Conservation (phyloP, 108 stramenopile species). For the Nannochloropsis gaditana region DNA sequence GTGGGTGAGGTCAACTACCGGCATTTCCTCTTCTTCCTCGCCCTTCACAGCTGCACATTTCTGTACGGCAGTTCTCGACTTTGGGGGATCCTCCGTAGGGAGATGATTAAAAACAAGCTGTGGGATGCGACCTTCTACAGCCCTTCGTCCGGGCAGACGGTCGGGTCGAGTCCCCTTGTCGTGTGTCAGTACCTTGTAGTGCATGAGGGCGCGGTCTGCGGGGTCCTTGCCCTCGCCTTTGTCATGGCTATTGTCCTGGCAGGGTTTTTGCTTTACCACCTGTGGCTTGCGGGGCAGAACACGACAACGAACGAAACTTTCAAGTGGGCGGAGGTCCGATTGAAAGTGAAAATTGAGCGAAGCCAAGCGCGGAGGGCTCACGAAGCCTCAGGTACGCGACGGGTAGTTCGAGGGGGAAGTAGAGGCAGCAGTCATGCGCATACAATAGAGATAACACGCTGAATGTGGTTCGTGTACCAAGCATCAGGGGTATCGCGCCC, state of each 20-base stretch:
- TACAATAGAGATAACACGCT: too few relatives aligned
- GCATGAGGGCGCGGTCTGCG: conserved; percentile 34
- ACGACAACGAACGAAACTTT: conserved; percentile 44
- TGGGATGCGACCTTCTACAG: conserved; percentile 32
- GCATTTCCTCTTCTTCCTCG: conserved; percentile 56
- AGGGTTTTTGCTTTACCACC: conserved; percentile 39
- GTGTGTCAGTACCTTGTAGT: conserved; percentile 24
- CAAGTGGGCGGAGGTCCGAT: conserved; percentile 29
- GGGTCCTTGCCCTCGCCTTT: conserved; percentile 26
- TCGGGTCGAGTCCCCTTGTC: conserved; percentile 27
- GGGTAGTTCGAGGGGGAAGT: too few relatives aligned
- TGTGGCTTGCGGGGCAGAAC: conserved; percentile 18
- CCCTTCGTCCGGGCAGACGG: conserved; percentile 13
- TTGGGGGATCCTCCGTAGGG: conserved; percentile 22
- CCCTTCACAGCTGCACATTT: conserved; percentile 33
- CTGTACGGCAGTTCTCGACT: conserved; percentile 30
- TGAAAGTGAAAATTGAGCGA: background rate
- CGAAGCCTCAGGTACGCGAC: background rate
- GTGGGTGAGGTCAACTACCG: conserved; percentile 58
- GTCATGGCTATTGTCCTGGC: conserved; percentile 30
- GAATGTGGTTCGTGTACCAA: too few relatives aligned
- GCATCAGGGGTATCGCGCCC: too few relatives aligned
- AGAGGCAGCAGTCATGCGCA: too few relatives aligned
- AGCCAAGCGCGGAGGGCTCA: conserved; percentile 6
- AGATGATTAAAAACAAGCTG: conserved; percentile 18